phyloP scores from a whole-genome alignment of 2,329 filamentous ascomycete genomes.

The Aureobasidium pullulans region DNA sequence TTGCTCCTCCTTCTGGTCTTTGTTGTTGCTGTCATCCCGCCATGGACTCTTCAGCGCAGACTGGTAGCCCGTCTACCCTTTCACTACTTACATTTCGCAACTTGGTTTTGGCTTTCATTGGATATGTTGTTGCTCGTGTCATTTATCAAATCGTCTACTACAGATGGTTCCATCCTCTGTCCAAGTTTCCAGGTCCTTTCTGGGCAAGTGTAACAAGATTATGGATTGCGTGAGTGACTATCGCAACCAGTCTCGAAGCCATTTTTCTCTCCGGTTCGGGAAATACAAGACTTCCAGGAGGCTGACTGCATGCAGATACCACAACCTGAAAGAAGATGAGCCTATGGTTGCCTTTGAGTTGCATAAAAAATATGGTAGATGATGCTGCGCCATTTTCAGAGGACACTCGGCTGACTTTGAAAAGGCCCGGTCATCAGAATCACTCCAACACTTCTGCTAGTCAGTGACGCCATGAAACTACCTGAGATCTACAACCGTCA shows the following conservation, averaged over 20 bases:
- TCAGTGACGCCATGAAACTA: slow-evolving; percentile 47
- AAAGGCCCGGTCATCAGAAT: slow-evolving; percentile 47
- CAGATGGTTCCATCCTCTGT: slow-evolving; percentile 21
- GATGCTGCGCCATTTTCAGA: not conserved
- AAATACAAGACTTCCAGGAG: not conserved
- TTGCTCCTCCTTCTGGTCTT: not conserved
- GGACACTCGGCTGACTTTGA: not conserved
- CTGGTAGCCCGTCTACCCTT: not conserved
- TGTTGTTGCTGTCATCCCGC: not conserved
- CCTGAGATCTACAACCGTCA: slow-evolving; percentile 50
- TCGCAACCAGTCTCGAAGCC: not conserved
- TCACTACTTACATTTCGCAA: not conserved
- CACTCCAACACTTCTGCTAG: slow-evolving; percentile 46
- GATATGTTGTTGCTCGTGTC: not conserved
- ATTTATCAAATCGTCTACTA: slow-evolving; percentile 18
- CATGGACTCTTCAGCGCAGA: not conserved
- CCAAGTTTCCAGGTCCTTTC: slow-evolving; percentile 23
- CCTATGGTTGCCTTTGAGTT: slow-evolving; percentile 35
- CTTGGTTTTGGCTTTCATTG: not conserved
- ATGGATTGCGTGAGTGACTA: slow-evolving; percentile 34
- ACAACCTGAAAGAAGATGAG: slow-evolving; percentile 44
- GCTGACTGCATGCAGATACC: slow-evolving; percentile 21
- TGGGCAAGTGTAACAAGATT: slow-evolving; percentile 20
- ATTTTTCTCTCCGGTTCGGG: no score
- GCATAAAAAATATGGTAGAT: slow-evolving; percentile 43